Percentiles rank a stretch among this genome's conserved stretches.
phyloP scores from a whole-genome alignment of 2,329 filamentous ascomycete genomes.

The Monilinia laxa region DNA sequence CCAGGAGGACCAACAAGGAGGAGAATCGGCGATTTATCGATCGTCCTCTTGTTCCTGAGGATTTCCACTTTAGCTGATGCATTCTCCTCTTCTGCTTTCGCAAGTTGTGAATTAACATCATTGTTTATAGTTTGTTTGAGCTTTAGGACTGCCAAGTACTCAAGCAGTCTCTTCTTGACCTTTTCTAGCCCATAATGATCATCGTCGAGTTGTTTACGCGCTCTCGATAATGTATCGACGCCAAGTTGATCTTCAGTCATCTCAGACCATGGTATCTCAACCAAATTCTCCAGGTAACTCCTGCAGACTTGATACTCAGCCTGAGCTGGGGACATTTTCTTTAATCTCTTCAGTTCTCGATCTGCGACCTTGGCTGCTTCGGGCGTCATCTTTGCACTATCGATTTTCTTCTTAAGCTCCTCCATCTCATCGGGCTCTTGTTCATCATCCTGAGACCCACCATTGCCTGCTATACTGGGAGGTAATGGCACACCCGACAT shows the following conservation, averaged over 20 bases:
- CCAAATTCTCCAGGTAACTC: conserved; percentile 89
- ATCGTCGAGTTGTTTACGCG: conserved; percentile 86
- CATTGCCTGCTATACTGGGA: conserved; percentile 27
- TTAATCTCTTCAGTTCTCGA: conserved; percentile 80
- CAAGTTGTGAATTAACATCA: conserved; percentile 77
- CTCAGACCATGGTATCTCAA: conserved; percentile 90
- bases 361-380: conserved; percentile 91
- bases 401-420: conserved; percentile 83
- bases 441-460: conserved; percentile 55
- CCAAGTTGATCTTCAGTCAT: conserved; percentile 84
- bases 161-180: conserved; percentile 93
- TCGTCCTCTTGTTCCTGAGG: conserved; percentile 77
- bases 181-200: conserved; percentile 96
- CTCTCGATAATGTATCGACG: conserved; percentile 71
- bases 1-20: conserved; percentile 91
- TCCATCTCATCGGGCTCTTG: conserved; percentile 88
- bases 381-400: conserved; percentile 74
- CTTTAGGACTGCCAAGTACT: conserved; percentile 94
- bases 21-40: conserved; percentile 94
- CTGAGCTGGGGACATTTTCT: conserved; percentile 94
- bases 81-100: conserved; percentile 59
- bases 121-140: conserved; percentile 90
- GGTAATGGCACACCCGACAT: conserved; percentile 34
- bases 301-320: conserved; percentile 93
- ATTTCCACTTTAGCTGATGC: conserved; percentile 63